These are phyloP conservation scores for Litsea cubeba DNA, from an alignment of 164 flowering plant genomes.

Conservation along the genomic window DNA sequence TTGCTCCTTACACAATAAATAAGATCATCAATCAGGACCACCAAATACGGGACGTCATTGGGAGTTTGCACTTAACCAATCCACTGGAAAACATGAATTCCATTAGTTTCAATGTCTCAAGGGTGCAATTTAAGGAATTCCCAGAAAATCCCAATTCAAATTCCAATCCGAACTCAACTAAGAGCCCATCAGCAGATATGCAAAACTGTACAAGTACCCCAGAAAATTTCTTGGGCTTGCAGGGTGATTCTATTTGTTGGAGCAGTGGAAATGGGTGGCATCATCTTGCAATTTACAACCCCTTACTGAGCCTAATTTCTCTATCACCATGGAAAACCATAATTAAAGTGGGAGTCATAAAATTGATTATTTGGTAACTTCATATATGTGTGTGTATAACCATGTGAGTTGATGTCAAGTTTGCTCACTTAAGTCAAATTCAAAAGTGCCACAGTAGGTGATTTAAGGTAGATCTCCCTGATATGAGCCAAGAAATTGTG, in stretches of 20 bases:
- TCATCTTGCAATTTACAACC: neutral
- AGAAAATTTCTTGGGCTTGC: neutral
- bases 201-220: neutral
- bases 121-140: neutral
- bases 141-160: neutral
- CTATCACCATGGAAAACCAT: too few species aligned
- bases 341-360: too few species aligned
- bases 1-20: too few species aligned
- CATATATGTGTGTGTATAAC: too few species aligned
- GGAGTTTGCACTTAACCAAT: neutral
- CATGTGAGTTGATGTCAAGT: too few species aligned
- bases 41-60: too few species aligned
- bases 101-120: neutral
- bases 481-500: too few species aligned
- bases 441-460: too few species aligned
- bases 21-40: too few species aligned
- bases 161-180: neutral
- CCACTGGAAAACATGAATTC: neutral
- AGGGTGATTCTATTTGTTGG: neutral
- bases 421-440: too few species aligned
- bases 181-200: neutral
- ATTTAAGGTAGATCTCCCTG: too few species aligned
- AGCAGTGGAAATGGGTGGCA: neutral
- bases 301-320: neutral
- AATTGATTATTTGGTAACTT: too few species aligned